Base-by-base conservation (phyloP, 2,329 filamentous ascomycete species). In the Sclerotinia borealis region DNA sequence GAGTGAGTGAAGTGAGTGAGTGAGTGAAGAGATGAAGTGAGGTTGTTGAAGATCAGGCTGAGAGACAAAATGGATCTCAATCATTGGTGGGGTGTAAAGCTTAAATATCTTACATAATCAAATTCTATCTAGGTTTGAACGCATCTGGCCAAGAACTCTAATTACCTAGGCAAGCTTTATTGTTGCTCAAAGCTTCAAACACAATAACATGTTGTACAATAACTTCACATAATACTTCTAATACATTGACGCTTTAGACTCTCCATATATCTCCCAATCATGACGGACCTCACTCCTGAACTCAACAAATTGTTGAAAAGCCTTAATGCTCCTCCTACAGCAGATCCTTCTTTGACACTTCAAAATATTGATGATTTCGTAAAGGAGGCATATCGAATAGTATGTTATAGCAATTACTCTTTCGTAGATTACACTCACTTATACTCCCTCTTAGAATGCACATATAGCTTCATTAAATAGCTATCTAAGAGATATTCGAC, bases 371-470 rank as follows among this genome's bases (percentile, higher is more conserved):
- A 97, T 75, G 89, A 90, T 71, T 99, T 98, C 74, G 80, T 98
- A 39, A 92, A 93, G 74, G 93, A 98, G 77, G 95, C 95, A 60
- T 95, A 96, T 77, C 86, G 89, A 74, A 97, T 98, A 76, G 93
- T 96, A 79, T 72, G 83, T 67, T 70, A 68, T 66, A 68, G 59
- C 63, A 39, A 50, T 52, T 60, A 59, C 58, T 43, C 31, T 43
- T 37, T 39, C 52, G 63, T 31, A 17, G 47, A 63, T 63, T 63
- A 67, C 68, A 72, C 31, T 11, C 72, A 64, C 71, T 67, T 59
- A 65, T 31, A 17, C 34, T 22, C 25, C 50, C 64, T 10, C 49
- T 22, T 72, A 96, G 92, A 95, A 96, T 74, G 84, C 87, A 9
- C 92, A 96, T 74, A 96, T 98, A 66, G 78, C 84, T 66, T 91